These are phyloP conservation scores for Yamadazyma akitaensis DNA, from an alignment of 805 yeast species.

Conservation along the genomic window DNA sequence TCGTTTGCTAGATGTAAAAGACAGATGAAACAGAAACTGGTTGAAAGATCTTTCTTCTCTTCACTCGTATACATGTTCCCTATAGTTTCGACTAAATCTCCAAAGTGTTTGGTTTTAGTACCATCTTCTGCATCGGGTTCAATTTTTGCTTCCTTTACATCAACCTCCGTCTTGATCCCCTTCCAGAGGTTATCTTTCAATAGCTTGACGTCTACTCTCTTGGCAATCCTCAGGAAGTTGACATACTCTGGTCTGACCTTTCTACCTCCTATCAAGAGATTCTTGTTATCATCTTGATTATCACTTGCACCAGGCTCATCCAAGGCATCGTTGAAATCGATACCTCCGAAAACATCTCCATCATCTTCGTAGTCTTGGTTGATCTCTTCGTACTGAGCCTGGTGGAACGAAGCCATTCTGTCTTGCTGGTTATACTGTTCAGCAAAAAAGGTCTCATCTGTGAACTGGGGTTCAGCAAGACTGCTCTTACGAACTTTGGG, in stretches of 20 bases:
- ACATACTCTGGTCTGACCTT: conserved; percentile 36
- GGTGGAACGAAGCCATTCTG: conserved; percentile 36
- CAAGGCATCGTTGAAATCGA: conserved; percentile 39
- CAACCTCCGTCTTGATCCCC: conserved; percentile 23
- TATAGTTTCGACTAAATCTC: conserved; percentile 31
- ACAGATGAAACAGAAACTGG: conserved; percentile 46
- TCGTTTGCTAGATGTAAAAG: conserved; percentile 44
- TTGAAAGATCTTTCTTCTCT: conserved; percentile 40
- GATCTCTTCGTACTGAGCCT: conserved; percentile 40
- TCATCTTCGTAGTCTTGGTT: conserved; percentile 33
- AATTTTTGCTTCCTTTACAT: neutral
- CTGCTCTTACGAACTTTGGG: conserved; percentile 12
- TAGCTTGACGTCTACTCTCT: conserved; percentile 38
- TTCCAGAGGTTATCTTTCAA: conserved; percentile 42
- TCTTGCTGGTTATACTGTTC: conserved; percentile 49
- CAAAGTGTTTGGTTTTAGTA: conserved; percentile 35
- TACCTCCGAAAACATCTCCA: conserved; percentile 32
- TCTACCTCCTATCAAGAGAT: conserved; percentile 15
- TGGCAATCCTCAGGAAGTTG: conserved; percentile 41
- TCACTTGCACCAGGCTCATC: conserved; percentile 11
- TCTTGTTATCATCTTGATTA: conserved; percentile 5
- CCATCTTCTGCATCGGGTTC: conserved; percentile 1
- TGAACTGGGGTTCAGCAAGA: conserved; percentile 19
- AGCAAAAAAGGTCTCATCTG: conserved; percentile 76
- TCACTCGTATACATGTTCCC: conserved; percentile 34